These are phyloP conservation scores for Fraxinus platypoda DNA, from an alignment of 305 asterid genomes.

Conservation along the genomic window DNA sequence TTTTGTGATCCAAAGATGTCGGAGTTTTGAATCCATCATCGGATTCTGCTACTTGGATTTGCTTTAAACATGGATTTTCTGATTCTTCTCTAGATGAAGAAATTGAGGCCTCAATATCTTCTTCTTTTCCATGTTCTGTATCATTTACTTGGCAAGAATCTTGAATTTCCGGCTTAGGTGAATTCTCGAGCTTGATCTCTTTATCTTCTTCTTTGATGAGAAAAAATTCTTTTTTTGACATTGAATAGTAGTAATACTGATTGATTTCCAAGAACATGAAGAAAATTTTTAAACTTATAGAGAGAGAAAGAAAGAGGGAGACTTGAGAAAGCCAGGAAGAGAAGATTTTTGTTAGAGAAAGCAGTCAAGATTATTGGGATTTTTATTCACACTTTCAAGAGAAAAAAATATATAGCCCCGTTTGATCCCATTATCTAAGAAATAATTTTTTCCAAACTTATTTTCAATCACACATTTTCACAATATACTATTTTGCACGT, in stretches of 20 bases:
- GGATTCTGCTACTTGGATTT: constrained; percentile 23
- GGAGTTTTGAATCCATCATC: constrained; percentile 53
- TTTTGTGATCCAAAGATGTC: constrained; percentile 43
- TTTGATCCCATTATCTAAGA: no score
- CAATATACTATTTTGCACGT: no score
- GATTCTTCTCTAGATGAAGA: neutral
- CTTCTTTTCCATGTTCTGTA: neutral
- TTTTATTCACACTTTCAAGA: neutral
- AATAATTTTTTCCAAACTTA: no score
- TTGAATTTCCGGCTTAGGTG: neutral
- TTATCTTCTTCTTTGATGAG: constrained; percentile 11
- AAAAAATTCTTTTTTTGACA: constrained; percentile 27
- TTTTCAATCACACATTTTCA: no score
- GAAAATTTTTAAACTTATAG: neutral
- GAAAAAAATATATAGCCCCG: neutral
- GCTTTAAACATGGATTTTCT: neutral
- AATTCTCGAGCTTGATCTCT: neutral
- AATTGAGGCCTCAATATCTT: neutral
- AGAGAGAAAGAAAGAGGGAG: neutral
- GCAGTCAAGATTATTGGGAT: neutral
- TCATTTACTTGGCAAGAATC: neutral
- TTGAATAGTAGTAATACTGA: constrained; percentile 21
- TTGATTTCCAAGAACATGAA: constrained; percentile 40
- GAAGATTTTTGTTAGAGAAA: constrained; percentile 7
- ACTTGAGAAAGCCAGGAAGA: neutral